Percentiles rank a stretch among this genome's conserved stretches.
These are phyloP conservation scores for Gloeophyllum trabeum DNA, from an alignment of 768 basidiomycete species.

Conservation along the genomic window DNA sequence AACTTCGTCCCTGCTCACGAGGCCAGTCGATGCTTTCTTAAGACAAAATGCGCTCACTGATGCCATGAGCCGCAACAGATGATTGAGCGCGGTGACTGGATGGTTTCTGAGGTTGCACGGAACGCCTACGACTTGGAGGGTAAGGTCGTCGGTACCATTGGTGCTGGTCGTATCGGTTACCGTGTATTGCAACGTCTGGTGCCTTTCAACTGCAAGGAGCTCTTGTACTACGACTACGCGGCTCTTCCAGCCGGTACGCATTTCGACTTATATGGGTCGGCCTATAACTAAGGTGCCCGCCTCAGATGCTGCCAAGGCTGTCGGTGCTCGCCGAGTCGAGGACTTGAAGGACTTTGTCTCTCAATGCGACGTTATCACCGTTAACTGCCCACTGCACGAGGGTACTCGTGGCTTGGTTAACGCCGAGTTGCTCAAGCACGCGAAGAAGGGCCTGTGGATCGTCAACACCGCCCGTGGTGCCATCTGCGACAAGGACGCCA, in stretches of 20 bases:
- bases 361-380: conserved; percentile 72
- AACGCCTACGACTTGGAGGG: conserved; percentile 83
- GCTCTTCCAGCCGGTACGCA: conserved; percentile 49
- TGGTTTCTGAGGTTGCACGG: conserved; percentile 73
- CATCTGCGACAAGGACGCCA: conserved; percentile 77
- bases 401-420: conserved; percentile 73
- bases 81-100: conserved; percentile 81
- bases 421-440: conserved; percentile 70
- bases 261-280: neutral
- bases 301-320: conserved; percentile 49
- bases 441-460: conserved; percentile 90
- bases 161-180: conserved; percentile 74
- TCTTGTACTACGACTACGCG: conserved; percentile 83
- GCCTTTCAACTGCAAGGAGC: conserved; percentile 84
- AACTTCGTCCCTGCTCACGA: conserved; percentile 87
- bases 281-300: conserved; percentile 8
- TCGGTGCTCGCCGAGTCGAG: conserved; percentile 65
- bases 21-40: conserved; percentile 22
- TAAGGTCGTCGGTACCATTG: conserved; percentile 89
- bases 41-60: neutral
- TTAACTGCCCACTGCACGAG: conserved; percentile 85
- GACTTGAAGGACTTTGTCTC: conserved; percentile 47
- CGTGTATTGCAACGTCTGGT: conserved; percentile 70
- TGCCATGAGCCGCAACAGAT: conserved; percentile 27
- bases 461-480: conserved; percentile 93